Base-by-base conservation (phyloP, 2,329 filamentous ascomycete species). In the Epicoccum sorghinum region DNA sequence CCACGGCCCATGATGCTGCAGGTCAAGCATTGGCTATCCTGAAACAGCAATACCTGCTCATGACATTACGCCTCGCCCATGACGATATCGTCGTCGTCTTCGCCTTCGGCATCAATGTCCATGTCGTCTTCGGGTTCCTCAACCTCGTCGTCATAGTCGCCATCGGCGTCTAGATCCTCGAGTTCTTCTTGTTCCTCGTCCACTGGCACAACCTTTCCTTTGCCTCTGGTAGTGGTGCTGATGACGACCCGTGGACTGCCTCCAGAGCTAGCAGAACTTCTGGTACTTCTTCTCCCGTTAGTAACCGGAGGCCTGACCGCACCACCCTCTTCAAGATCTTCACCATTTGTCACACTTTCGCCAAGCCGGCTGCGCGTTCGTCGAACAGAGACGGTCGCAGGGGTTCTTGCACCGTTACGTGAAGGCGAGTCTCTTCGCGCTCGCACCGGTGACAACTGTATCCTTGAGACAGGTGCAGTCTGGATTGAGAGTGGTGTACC, bases 351-450 rank as follows among this genome's bases (percentile, higher is more conserved):
- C 10, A 77, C 69, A 30, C 73, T 76, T 42, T 77, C 70, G 14
- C 69, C 77, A 0, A 80, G 70, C 56, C 75, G 75, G 57, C 78
- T 80, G 45, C 79, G 66, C 13, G 77, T 78, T 10, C 78, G 70
- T 13, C 74, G 62, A 0, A 72, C 53, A 2, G 64, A 72, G 2
- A 68, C 58, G 4, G 65, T 68, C 7, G 58, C 64, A 0, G 71
- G 70, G 4, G 70, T 74, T 10, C 65, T 56, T n/a, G 61, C 59
- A n/a, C 69, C 71, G 23, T 73, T 73, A 0, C 64, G 55, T 1
- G 64, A 61, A 0, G 72, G 71, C 1, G 70, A 72, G 2, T 59
- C 63, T 48, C 71, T 70, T 6, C 65, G 67, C 30, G 58, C 59
- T n/a, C 64, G 57, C 40, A 58, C 70, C 2, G 70, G 69, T 2